Base-by-base conservation (phyloP, 176 grass and related monocot genomes). In the Musa schizocarpa region DNA sequence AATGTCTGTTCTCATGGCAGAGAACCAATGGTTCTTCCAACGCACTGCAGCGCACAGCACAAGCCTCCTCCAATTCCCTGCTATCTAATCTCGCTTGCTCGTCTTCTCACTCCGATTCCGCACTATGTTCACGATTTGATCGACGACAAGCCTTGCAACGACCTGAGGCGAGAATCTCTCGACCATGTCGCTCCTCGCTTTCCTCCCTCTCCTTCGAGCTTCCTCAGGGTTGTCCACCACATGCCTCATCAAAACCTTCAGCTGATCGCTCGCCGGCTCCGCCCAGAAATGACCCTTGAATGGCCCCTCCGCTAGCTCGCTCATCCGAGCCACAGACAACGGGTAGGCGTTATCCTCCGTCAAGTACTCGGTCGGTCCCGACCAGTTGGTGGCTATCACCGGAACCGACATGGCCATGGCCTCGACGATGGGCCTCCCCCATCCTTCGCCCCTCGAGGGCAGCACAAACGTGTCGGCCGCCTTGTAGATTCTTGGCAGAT, bases 391-490 rank as follows among this genome's bases (percentile, higher is more conserved):
- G 29, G 81, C 86, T 54, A 92, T 86, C 81, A 88, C 86, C 0
- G 89, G 89, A 54, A 88, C 34, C 63, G 82, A 83, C 89, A 92
- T 92, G 54, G 86, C 78, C 89, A 92, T 92, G 50, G 83, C 86
- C 80, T 92, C 89, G 0, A 92, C 89, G 48, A 92, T 77, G 0
- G 86, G 89, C 48, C 89, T 81, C 50, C 89, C 86, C 89, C 86
- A 92, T 0, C 89, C 89, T 76, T 92, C 86, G 2, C 89, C 89
- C 59, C 81, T 75, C 53, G 83, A 81, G 71, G 89, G 86, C 9
- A 92, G 78, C 20, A 92, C 86, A 34, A 92, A 92, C 19, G 83
- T 78, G 77, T 92, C 50, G 0, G 72, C 75, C 1, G 81, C 67
- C 76, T 78, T 92, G 83, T 92, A 92, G 11, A 92, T 52, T 23